Evolutionary conservation across 2,329 filamentous ascomycete genomes (phyloP).

Genomic region (Phoma sp.): DNA sequence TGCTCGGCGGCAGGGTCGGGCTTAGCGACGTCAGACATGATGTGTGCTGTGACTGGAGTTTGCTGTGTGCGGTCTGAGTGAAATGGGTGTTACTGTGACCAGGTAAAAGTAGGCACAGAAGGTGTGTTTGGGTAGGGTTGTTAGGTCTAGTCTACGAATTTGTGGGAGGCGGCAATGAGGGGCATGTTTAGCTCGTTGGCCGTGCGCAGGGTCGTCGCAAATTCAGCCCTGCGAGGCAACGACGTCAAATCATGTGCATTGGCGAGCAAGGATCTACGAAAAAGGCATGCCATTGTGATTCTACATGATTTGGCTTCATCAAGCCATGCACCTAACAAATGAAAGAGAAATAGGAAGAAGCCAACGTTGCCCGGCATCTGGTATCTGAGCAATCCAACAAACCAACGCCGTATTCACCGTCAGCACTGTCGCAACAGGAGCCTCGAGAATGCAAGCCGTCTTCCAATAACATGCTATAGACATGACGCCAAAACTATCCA

Average conservation of each 20-base stretch:
- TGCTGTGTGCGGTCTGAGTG: slow-evolving; percentile 12
- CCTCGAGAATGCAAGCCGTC: slow-evolving; percentile 10
- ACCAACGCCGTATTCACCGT: slow-evolving; percentile 4
- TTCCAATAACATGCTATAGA: slow-evolving; percentile 6
- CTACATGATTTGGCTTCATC: too few relatives aligned
- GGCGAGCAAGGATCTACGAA: too few relatives aligned
- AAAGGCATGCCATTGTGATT: too few relatives aligned
- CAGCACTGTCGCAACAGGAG: neutral
- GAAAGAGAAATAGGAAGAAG: neutral
- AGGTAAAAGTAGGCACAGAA: slow-evolving; percentile 14
- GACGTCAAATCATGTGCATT: neutral
- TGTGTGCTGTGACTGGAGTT: slow-evolving; percentile 9
- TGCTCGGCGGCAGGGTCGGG: slow-evolving; percentile 50
- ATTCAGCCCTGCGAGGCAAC: slow-evolving; percentile 3
- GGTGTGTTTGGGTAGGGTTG: slow-evolving; percentile 26
- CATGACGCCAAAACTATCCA: slow-evolving; percentile 4
- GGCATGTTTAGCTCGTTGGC: slow-evolving; percentile 13
- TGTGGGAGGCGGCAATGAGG: slow-evolving; percentile 33
- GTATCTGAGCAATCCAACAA: slow-evolving; percentile 15
- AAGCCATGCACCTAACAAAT: neutral
- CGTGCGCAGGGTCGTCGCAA: slow-evolving; percentile 1
- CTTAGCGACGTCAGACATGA: slow-evolving; percentile 49
- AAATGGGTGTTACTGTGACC: slow-evolving; percentile 5
- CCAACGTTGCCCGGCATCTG: slow-evolving; percentile 1
- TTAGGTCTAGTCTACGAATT: slow-evolving; percentile 30